Percentiles rank a stretch among this genome's conserved stretches.
Evolutionary conservation across 1,284 basidiomycete genomes (phyloP).

Genomic region (Ustilago esculenta): DNA sequence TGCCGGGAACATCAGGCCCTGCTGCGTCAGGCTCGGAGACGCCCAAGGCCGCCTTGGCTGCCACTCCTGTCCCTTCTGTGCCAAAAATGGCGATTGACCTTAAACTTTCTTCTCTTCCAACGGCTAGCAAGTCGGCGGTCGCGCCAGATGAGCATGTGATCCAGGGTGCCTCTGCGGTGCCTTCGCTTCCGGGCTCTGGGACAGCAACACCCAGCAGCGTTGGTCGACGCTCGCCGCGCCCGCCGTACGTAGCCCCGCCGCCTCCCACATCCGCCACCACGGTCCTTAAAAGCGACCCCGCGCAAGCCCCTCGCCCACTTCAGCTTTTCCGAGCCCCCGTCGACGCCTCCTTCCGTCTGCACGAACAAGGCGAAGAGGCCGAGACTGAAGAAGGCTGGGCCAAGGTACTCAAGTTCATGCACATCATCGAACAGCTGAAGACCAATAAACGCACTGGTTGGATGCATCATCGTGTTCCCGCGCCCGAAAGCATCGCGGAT

Average conservation of each 20-base stretch:
- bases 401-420: constrained; percentile 62
- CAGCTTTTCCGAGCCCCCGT: constrained; percentile 34
- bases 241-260: constrained; percentile 58
- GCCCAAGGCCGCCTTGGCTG: constrained; percentile 3
- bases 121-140: constrained; percentile 18
- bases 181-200: constrained; percentile 27
- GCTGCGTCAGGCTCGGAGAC: constrained; percentile 2
- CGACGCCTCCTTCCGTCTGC: constrained; percentile 33
- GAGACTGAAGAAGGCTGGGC: constrained; percentile 46
- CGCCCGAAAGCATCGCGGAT: constrained; percentile 79
- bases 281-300: constrained; percentile 44
- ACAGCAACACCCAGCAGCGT: constrained; percentile 38
- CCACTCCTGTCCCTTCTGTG: background rate
- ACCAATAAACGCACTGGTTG: constrained; percentile 64
- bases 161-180: constrained; percentile 23
- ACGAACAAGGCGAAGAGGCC: constrained; percentile 46
- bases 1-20: constrained; percentile 12
- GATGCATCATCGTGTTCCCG: constrained; percentile 60
- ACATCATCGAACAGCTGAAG: constrained; percentile 62
- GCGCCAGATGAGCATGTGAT: constrained; percentile 6
- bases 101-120: constrained; percentile 13
- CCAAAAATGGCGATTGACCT: constrained; percentile 15
- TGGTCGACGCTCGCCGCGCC: constrained; percentile 53
- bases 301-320: constrained; percentile 42
- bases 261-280: constrained; percentile 50